Evolutionary conservation across 306 rosid genomes (phyloP), one percentile per base, ranked within the genome.

Genomic region (Corylus avellana): DNA sequence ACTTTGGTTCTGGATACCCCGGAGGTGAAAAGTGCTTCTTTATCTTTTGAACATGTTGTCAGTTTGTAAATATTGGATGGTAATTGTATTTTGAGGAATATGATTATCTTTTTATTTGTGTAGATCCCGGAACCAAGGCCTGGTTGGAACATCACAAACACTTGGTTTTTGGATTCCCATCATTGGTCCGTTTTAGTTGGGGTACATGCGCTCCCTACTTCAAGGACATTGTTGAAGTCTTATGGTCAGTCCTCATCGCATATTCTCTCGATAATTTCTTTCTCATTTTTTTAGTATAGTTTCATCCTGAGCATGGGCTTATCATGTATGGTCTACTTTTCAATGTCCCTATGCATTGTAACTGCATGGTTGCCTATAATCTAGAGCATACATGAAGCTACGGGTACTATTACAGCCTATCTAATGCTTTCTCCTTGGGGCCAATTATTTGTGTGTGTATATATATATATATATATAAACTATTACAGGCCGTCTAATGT

Each of bases 1-100:
- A 87, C 79, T 94, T 91, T 86, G 98, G 98, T 68, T 94, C 97
- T 81, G 98, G 98, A 70, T 94, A 94, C 84, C 97, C 98, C 53
- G 98, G 90, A 90, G 98, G 98, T 93, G 70, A 78, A 82, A 79
- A 18, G 39, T 77, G 63, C 66, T 57, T 32, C 7, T 47, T 42
- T 75, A 74, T 62, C 77, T 73, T 70, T 37, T 47, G 32, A 62
- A 13, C 55, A 49, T 67, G 75, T 29, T 8, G 25, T 79, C 50
- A 50, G 20, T 55, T n/a, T 70, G 44, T 74, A 32, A 44, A 13
- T 62, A 62, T 70, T n/a, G 20, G 57, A 56, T 77, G 67, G 42
- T 44, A 64, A 4, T 56, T 77, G 14, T 82, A 55, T 12, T 25
- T 20, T n/a, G 63, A 77, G 71, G 67, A 59, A 22, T 77, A 42